Evolutionary conservation across 495 filamentous ascomycete genomes (phyloP), one percentile per base, ranked within the genome.

Genomic region (Hypoxylon fragiforme): DNA sequence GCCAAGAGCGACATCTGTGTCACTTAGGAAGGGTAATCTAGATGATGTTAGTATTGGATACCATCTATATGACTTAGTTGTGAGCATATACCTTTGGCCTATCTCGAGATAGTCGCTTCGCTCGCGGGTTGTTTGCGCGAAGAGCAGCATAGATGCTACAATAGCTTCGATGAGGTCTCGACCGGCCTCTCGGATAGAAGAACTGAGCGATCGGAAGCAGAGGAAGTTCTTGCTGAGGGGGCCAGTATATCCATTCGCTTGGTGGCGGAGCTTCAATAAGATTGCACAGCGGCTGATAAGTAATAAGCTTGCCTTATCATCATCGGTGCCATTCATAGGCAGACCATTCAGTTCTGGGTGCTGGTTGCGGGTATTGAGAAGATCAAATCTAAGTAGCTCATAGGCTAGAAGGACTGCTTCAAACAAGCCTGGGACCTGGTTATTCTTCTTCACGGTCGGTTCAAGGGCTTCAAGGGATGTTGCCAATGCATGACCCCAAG

Each of bases 221-320:
- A 97, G 78, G 35, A 97, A 77, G 60, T 94, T 89, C 64, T 92
- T 85, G 76, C 89, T 96, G 1, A 99, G 77, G 0, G 94, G 94
- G 1, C 94, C 94, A 18, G 94, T 97, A 70, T 96, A 99, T 18
- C 95, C 92, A 60, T 92, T 91, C 4, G 79, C 73, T 57, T 89
- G 81, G 65, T 99, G 94, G 22, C 84, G 82, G 18, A 99, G 75
- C 58, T 87, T 88, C 38, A 86, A 83, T 57, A 97, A 77, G 42
- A 85, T 90, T 11, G 92, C 87, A 48, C 94, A 86, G 32, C 92
- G 86, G 49, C 89, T 90, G 53, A 97, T 82, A 22, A 97, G 80
- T 53, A 92, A 77, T 31, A 88, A 83, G 70, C 85, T 85, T 7
- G 74, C 70, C 65, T 85, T 87, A 60, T 92, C 77, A 9, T 75